These are phyloP conservation scores for Gentiana dahurica DNA, from an alignment of 257 asterid genomes.

Conservation along the genomic window DNA sequence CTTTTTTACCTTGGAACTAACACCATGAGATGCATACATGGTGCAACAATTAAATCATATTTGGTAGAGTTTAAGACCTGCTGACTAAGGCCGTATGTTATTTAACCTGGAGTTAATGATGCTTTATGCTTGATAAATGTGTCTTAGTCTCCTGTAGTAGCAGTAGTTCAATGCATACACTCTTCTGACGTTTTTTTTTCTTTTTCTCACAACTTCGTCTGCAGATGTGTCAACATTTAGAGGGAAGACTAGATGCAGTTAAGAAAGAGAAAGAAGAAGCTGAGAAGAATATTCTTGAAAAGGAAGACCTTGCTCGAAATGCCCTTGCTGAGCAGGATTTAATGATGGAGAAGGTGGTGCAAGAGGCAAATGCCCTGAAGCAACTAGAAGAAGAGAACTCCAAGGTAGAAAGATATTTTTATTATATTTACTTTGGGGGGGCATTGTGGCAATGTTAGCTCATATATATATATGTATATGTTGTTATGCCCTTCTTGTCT, in stretches of 20 bases:
- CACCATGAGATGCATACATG: no score
- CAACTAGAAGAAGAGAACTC: slow-evolving; percentile 60
- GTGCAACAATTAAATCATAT: no score
- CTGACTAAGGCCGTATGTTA: no score
- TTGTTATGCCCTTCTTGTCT: not conserved
- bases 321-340: slow-evolving; percentile 42
- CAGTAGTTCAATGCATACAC: no score
- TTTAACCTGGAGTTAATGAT: no score
- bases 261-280: slow-evolving; percentile 37
- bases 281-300: slow-evolving; percentile 40
- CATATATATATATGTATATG: no score
- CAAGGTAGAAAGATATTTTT: slow-evolving; percentile 26
- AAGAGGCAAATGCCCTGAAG: slow-evolving; percentile 51
- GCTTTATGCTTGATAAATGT: no score
- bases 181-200: not conserved
- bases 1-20: no score
- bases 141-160: no score
- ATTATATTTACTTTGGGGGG: no score
- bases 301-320: slow-evolving; percentile 33
- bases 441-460: no score
- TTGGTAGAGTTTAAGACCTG: no score
- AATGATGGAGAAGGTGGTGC: slow-evolving; percentile 57
- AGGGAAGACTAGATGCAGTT: slow-evolving; percentile 38
- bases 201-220: not conserved
- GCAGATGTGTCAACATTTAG: slow-evolving; percentile 58